Evolutionary conservation across 139 green algal species (phyloP), one percentile per base, ranked within the genome.

Genomic region (Chlamydomonas sphaeroides): DNA sequence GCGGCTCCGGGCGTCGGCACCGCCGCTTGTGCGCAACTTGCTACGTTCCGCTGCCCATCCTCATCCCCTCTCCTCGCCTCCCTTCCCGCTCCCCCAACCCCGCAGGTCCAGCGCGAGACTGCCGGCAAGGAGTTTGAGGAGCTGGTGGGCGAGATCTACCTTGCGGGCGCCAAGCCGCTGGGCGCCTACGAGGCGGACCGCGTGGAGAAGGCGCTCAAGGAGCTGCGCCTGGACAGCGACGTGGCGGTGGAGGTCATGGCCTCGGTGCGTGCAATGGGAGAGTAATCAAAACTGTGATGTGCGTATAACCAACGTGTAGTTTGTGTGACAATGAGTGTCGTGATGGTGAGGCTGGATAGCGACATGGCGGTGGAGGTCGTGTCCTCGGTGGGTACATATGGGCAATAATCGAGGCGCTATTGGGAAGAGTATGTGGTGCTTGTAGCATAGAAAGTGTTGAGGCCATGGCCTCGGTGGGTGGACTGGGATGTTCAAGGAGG

Each of bases 81-180:
- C 89, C 92, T 32, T 86, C 90, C 73, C 88, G 97, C 72, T 90
- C 98, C 77, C 98, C 93, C 90, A 87, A 98, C 32, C 42, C 28
- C 32, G 25, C 78, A 88, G 83, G 83, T 85, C 3, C 74, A 84
- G 76, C 61, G 53, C 26, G 80, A 85, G 28, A 89, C 84, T 10
- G 68, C 63, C 17, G 89, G 89, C 66, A 85, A 83, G 33, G 41
- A 86, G 71, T 74, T 91, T 39, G 84, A 90, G 81, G 86, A 92
- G 75, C 71, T 86, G 18, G 18, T 91, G 4, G 81, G 63, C 63
- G 82, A 89, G 53, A 85, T 91, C 59, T 92, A 87, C 86, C 68
- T 88, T 61, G 92, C 66, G 87, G 96, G 89, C 57, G 90, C 57
- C 77, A 95, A 85, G 73, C 84, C 42, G 21, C 72, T 93, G 30